Conservation (phyloP, 495 filamentous ascomycete species). For the Friedmanniomyces endolithicus region DNA sequence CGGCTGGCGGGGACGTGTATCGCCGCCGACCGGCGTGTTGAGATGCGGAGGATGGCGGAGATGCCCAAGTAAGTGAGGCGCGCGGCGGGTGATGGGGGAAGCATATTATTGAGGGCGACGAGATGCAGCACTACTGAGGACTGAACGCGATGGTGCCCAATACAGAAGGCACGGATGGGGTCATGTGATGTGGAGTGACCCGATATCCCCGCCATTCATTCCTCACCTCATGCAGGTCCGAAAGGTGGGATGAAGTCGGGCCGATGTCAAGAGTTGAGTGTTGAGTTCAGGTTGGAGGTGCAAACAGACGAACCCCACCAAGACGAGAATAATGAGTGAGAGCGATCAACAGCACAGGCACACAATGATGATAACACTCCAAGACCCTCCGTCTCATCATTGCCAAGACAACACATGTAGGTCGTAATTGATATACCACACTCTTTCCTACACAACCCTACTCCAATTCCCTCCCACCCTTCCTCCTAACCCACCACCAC, state of each 20-base stretch:
- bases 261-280: background rate
- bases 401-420: background rate
- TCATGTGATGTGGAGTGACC: background rate
- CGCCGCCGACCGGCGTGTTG: background rate
- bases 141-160: too few relatives aligned
- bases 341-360: too few relatives aligned
- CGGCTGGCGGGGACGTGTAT: background rate
- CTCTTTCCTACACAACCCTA: too few relatives aligned
- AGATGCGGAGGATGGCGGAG: constrained; percentile 20
- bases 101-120: background rate
- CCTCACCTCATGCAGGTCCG: background rate
- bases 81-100: constrained; percentile 20
- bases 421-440: too few relatives aligned
- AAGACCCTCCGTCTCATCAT: too few relatives aligned
- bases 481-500: background rate
- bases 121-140: background rate
- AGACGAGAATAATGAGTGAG: too few relatives aligned
- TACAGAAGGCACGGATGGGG: background rate
- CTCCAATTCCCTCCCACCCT: background rate
- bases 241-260: background rate
- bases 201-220: too few relatives aligned
- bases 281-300: background rate
- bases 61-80: constrained; percentile 33
- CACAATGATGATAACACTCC: too few relatives aligned
- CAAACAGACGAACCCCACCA: background rate